A percentile compares a stretch with the other conserved stretches of the same genome.
Conservation (phyloP, 139 green algal species). For the Klebsormidium nitens region DNA sequence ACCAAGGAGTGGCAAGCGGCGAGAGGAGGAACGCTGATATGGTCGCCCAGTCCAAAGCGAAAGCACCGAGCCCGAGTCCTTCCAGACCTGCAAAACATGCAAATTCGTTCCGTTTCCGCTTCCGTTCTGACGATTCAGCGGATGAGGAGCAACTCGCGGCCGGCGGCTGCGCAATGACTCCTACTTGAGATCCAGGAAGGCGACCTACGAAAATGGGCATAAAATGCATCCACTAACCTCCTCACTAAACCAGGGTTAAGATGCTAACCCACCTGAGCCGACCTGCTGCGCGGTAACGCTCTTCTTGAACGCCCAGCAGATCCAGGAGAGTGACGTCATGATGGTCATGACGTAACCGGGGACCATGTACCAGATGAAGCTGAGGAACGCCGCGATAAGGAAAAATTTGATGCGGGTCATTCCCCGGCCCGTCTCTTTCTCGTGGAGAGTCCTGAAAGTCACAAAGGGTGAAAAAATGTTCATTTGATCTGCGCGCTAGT, state of each 20-base stretch:
- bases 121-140: no score
- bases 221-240: no score
- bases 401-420: constrained; percentile 15
- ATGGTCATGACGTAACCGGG: constrained; percentile 8
- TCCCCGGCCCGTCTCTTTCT: neutral
- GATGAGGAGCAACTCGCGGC: no score
- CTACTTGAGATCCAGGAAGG: no score
- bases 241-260: no score
- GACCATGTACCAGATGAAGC: constrained; percentile 5
- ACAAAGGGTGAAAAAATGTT: no score
- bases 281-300: constrained; percentile 5
- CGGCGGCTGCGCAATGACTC: no score
- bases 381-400: neutral
- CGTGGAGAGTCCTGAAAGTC: constrained; percentile 22
- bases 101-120: no score
- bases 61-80: constrained; percentile 3
- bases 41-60: constrained; percentile 9
- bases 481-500: no score
- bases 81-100: neutral
- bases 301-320: constrained; percentile 7
- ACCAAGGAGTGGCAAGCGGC: constrained; percentile 1
- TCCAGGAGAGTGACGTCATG: constrained; percentile 4
- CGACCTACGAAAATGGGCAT: no score
- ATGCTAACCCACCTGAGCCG: constrained; percentile 4
- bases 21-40: constrained; percentile 11